A percentile compares a stretch with the other conserved stretches of the same genome.
These are phyloP conservation scores for Colletotrichum noveboracense DNA, from an alignment of 2,329 filamentous ascomycete species.

Conservation along the genomic window DNA sequence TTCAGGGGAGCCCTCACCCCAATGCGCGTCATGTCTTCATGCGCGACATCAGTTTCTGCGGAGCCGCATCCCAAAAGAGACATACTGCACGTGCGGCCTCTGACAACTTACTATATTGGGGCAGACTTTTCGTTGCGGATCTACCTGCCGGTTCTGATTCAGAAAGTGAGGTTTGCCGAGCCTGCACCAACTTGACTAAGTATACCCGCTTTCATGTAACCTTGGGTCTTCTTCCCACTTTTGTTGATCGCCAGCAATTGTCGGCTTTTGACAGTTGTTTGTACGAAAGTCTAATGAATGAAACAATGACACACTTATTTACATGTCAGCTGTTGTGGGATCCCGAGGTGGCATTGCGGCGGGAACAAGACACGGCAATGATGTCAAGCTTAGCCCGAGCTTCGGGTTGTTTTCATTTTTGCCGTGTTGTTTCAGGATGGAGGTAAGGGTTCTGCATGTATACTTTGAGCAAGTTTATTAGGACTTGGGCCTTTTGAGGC, in stretches of 20 bases:
- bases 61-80: not conserved
- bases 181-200: not conserved
- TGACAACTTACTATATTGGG: not conserved
- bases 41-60: not conserved
- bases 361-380: not conserved
- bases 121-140: not conserved
- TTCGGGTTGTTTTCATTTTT: not conserved
- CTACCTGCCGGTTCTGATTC: not conserved
- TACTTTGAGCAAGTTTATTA: not conserved
- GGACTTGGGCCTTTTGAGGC: not conserved
- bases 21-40: not conserved
- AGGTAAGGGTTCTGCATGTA: not conserved
- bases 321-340: not conserved
- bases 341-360: not conserved
- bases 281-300: not conserved
- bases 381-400: not conserved
- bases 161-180: not conserved
- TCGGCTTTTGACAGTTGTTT: not conserved
- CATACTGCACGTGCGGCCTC: not conserved
- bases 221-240: not conserved
- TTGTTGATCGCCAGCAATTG: not conserved
- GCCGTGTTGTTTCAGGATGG: not conserved
- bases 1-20: not conserved
- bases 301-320: not conserved
- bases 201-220: not conserved